phyloP scores from a whole-genome alignment of 1,139 yeast genomes.

The Pichiaceae sp. region DNA sequence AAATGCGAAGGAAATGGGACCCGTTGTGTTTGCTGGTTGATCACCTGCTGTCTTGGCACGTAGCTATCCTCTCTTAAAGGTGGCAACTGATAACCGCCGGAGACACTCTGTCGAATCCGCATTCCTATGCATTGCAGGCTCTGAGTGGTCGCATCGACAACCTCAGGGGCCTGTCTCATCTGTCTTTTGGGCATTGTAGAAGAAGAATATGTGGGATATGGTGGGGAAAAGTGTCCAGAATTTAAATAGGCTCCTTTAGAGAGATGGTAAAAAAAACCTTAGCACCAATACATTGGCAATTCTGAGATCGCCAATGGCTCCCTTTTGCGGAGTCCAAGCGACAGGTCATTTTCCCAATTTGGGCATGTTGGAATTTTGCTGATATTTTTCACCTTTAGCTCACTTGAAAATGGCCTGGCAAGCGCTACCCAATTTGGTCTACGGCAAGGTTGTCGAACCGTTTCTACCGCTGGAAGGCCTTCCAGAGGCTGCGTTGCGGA shows the following conservation, averaged over 20 bases:
- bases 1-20: conserved; percentile 42
- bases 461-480: conserved; percentile 42
- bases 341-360: too few relatives aligned
- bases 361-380: too few relatives aligned
- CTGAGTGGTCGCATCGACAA: conserved; percentile 11
- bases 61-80: background rate
- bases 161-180: background rate
- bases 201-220: background rate
- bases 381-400: too few relatives aligned
- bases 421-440: conserved; percentile 1
- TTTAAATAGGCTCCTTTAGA: too few relatives aligned
- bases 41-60: conserved; percentile 7
- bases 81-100: conserved; percentile 45
- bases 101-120: conserved; percentile 62
- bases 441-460: conserved; percentile 36
- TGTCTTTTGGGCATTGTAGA: background rate
- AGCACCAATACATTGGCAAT: too few relatives aligned
- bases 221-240: background rate
- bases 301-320: too few relatives aligned
- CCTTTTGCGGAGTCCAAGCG: too few relatives aligned
- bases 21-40: conserved; percentile 21
- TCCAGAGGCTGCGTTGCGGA: conserved; percentile 7
- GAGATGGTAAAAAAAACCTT: too few relatives aligned
- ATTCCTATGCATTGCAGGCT: conserved; percentile 52
- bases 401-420: background rate